phyloP scores from a whole-genome alignment of 306 rosid species.

The Casuarina cunninghamiana region DNA sequence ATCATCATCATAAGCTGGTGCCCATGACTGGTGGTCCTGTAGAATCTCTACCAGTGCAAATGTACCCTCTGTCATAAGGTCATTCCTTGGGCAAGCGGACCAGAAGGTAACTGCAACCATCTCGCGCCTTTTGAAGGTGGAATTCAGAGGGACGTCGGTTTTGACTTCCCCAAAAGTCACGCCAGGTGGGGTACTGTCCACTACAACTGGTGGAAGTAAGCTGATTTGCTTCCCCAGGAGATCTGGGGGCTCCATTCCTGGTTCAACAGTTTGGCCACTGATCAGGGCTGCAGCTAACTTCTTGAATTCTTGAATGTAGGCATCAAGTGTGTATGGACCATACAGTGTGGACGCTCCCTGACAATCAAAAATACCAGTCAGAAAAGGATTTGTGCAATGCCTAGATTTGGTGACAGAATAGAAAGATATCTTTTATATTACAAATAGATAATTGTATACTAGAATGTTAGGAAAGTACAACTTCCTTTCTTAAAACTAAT shows the following conservation, averaged over 20 bases:
- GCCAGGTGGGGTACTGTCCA: constrained; percentile 67
- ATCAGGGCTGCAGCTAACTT: constrained; percentile 72
- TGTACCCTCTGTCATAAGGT: constrained; percentile 92
- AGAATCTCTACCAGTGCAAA: constrained; percentile 77
- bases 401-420: neutral
- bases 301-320: constrained; percentile 87
- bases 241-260: constrained; percentile 86
- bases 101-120: constrained; percentile 66
- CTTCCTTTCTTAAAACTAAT: no score
- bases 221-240: constrained; percentile 69
- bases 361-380: constrained; percentile 21
- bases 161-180: constrained; percentile 66
- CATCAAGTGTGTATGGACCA: constrained; percentile 84
- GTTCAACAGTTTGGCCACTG: constrained; percentile 34
- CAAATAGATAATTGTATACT: no score
- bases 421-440: neutral
- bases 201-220: constrained; percentile 73
- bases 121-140: constrained; percentile 66
- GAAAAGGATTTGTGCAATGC: constrained; percentile 37
- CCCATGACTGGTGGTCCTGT: constrained; percentile 56
- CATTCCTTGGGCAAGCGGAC: constrained; percentile 95
- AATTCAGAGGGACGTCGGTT: constrained; percentile 61
- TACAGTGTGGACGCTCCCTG: constrained; percentile 92
- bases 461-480: no score
- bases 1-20: constrained; percentile 85